Conservation (phyloP, 345 rosid species). For the Salix dunnii region DNA sequence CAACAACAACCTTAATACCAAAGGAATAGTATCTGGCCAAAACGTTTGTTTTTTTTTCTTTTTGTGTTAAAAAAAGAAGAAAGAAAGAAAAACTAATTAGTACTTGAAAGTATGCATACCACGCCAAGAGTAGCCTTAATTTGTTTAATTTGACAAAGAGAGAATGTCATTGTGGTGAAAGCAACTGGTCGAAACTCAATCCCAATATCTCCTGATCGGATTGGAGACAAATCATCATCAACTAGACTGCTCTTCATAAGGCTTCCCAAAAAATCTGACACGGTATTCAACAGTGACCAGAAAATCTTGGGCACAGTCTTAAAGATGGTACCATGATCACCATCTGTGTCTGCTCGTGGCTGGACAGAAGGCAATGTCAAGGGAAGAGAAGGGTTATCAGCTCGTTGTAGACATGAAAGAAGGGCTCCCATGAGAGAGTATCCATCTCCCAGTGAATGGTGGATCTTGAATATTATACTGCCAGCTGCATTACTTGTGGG, state of each 20-base stretch:
- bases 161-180: constrained; percentile 25
- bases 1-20: no score
- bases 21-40: no score
- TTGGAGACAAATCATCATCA: constrained; percentile 33
- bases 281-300: constrained; percentile 17
- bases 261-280: constrained; percentile 38
- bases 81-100: no score
- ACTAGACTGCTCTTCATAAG: constrained; percentile 35
- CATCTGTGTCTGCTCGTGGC: neutral
- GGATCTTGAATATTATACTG: constrained; percentile 40
- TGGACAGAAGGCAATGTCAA: constrained; percentile 31
- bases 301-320: constrained; percentile 1
- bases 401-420: constrained; percentile 48
- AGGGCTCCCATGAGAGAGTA: constrained; percentile 54
- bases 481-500: constrained; percentile 41
- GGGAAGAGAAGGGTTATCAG: constrained; percentile 42
- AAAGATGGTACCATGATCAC: neutral
- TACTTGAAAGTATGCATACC: constrained; percentile 2
- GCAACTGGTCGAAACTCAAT: constrained; percentile 36
- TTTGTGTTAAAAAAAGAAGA: no score
- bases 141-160: constrained; percentile 34
- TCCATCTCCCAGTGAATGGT: constrained; percentile 60
- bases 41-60: no score
- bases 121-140: constrained; percentile 36
- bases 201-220: constrained; percentile 32